A percentile compares a stretch with the other conserved stretches of the same genome.
Conservation (phyloP, 192 early-diverging fungal species). For the Backusella sp. region DNA sequence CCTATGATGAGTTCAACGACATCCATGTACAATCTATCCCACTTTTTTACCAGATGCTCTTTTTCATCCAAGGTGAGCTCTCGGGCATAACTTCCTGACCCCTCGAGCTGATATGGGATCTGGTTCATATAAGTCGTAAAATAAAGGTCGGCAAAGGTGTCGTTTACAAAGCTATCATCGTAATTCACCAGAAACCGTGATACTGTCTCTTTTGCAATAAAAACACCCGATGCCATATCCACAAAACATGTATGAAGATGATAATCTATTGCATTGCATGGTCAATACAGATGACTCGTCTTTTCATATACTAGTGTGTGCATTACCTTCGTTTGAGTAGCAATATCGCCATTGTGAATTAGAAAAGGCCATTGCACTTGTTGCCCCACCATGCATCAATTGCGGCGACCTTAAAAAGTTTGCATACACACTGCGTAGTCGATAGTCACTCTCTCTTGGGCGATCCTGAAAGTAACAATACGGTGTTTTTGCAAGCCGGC, state of each 20-base stretch:
- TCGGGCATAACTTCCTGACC: not conserved
- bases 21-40: not conserved
- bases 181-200: conserved; percentile 48
- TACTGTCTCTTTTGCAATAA: conserved; percentile 47
- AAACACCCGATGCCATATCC: conserved; percentile 48
- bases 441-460: conserved; percentile 13
- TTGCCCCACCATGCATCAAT: conserved; percentile 52
- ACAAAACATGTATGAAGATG: conserved; percentile 53
- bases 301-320: not conserved
- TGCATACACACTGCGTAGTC: conserved; percentile 52
- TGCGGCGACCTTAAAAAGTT: conserved; percentile 55
- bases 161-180: conserved; percentile 47
- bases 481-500: conserved; percentile 48
- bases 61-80: not conserved
- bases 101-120: conserved; percentile 50
- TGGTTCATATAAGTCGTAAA: conserved; percentile 56
- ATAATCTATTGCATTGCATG: conserved; percentile 26
- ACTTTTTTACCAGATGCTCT: conserved; percentile 17
- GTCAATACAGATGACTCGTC: not conserved
- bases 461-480: conserved; percentile 60
- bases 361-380: conserved; percentile 42
- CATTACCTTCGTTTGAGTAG: conserved; percentile 52
- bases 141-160: conserved; percentile 55
- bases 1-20: not conserved
- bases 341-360: conserved; percentile 56